Evolutionary conservation across 1,284 basidiomycete species (phyloP), one percentile per base, ranked within the genome.

Genomic region (Ganoderma leucocontextum): DNA sequence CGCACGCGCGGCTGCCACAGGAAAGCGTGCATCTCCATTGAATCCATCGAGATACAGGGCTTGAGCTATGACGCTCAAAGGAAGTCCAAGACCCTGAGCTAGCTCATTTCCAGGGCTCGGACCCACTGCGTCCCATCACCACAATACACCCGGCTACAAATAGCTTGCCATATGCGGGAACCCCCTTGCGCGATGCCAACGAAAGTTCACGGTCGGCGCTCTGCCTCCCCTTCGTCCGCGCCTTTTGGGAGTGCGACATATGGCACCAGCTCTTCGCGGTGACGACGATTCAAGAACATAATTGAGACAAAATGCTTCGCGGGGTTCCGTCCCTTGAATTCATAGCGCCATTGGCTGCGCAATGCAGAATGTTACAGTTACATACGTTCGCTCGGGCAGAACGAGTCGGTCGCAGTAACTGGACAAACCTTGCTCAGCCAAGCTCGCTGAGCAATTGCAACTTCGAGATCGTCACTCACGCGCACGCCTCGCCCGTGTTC

Each of bases 121-220:
- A 55, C 52, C 52, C 52, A 35, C 52, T 55, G 52, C 52, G 29
- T 55, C 29, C 52, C 52, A 29, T 33, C 52, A 35, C 33, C 29
- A 33, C 52, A 55, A 35, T 55, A 55, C 29, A 55, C 29, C 52
- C 17, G 52, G 52, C 52, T 13, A 35, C 33, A 55, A 55, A 55
- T 55, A 55, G 52, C 6, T 19, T 55, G 52, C 47, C 47, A 52
- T 52, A 52, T 52, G 10, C 22, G 47, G 47, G 22, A 52, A 52
- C 22, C 47, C 47, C 47, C 47, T 52, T 52, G 47, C 33, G 33
- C 52, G 29, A 35, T 33, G 17, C 7, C 52, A 17, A 13, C 29
- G 33, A 29, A 55, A 55, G 52, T 35, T 55, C 52, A 19, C 25
- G 52, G 17, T 17, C 29, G 52, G 52, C 25, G 29, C 52, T 35